Evolutionary conservation across 768 basidiomycete genomes (phyloP).

Genomic region (Fomitopsis pulvina): DNA sequence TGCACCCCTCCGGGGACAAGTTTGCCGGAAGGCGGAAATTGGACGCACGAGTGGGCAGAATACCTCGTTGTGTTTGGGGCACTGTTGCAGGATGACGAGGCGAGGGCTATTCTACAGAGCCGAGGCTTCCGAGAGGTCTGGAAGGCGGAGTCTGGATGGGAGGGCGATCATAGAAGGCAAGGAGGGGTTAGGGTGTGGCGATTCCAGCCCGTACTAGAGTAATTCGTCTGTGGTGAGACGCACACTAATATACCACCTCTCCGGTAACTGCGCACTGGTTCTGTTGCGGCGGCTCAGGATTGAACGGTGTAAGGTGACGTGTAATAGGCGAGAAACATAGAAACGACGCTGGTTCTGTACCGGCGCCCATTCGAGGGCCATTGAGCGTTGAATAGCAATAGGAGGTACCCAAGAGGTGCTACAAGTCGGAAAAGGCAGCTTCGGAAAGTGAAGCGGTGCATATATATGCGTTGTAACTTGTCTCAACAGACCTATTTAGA

Average conservation of each 20-base stretch:
- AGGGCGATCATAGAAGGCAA: slow-evolving; percentile 18
- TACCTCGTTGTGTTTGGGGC: slow-evolving; percentile 80
- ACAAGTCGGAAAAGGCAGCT: too few relatives aligned
- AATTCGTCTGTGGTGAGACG: too few relatives aligned
- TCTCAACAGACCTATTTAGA: too few relatives aligned
- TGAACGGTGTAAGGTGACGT: neutral
- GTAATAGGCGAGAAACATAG: neutral
- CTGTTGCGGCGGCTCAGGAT: neutral
- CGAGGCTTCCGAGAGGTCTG: slow-evolving; percentile 18
- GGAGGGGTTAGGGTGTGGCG: slow-evolving; percentile 22
- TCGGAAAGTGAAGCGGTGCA: too few relatives aligned
- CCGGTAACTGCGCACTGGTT: too few relatives aligned
- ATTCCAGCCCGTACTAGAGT: slow-evolving; percentile 2
- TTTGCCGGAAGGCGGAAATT: slow-evolving; percentile 27
- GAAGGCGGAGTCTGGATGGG: slow-evolving; percentile 18
- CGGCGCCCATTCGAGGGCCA: too few relatives aligned
- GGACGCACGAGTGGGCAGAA: slow-evolving; percentile 75
- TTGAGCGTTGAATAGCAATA: too few relatives aligned
- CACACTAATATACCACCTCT: too few relatives aligned
- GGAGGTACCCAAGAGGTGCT: too few relatives aligned
- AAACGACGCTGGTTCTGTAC: too few relatives aligned
- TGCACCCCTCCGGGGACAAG: slow-evolving; percentile 40
- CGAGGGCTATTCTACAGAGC: slow-evolving; percentile 8
- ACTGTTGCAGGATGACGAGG: slow-evolving; percentile 39
- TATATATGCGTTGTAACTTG: too few relatives aligned